Evolutionary conservation across 75 land plant genomes (phyloP).

Genomic region (Azolla pinnata): DNA sequence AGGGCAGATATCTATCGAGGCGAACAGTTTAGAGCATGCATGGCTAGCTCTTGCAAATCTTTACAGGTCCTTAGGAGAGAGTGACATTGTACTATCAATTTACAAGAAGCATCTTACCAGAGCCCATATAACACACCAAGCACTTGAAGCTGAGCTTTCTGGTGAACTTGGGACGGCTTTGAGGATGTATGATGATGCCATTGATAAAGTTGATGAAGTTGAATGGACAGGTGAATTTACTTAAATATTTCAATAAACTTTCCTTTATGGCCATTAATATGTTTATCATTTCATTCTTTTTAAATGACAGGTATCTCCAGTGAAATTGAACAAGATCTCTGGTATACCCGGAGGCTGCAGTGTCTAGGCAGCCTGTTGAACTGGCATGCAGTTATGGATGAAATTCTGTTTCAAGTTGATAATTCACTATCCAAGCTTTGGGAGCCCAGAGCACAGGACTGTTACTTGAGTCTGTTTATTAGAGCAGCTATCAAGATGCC

Average conservation of each 20-base stretch:
- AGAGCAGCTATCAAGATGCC: conserved; percentile 37
- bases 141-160: conserved; percentile 29
- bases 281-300: not conserved
- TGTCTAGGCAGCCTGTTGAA: conserved; percentile 25
- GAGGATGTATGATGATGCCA: conserved; percentile 33
- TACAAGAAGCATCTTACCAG: conserved; percentile 25
- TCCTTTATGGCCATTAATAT: not conserved
- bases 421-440: conserved; percentile 26
- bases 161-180: conserved; percentile 30
- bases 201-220: conserved; percentile 16
- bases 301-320: not conserved
- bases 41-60: conserved; percentile 42
- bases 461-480: conserved; percentile 27
- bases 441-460: conserved; percentile 28
- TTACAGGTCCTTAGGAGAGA: conserved; percentile 38
- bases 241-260: not conserved
- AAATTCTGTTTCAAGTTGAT: conserved; percentile 28
- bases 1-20: conserved; percentile 14
- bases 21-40: conserved; percentile 21
- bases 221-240: conserved; percentile 9
- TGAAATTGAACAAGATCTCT: conserved; percentile 30
- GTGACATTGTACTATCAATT: conserved; percentile 39
- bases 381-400: conserved; percentile 32
- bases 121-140: conserved; percentile 20
- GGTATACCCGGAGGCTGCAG: conserved; percentile 34